A percentile compares a stretch with the other conserved stretches of the same genome.
These are phyloP conservation scores for Metschnikowia amazonensis DNA, from an alignment of 805 yeast genomes.

Conservation along the genomic window DNA sequence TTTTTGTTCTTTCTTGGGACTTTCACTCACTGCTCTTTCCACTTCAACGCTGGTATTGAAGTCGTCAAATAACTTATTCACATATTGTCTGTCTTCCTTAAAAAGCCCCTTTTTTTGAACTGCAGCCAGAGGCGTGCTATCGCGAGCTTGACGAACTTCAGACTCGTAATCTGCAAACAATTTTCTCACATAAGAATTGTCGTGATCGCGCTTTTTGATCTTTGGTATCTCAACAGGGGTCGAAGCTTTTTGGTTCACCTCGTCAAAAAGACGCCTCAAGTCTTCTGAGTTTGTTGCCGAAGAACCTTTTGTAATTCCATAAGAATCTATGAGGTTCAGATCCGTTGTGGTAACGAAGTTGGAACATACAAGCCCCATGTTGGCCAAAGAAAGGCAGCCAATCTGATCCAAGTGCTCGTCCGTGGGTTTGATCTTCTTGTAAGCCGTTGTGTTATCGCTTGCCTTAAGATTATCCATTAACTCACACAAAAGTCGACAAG, in stretches of 20 bases:
- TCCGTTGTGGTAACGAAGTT: slow-evolving; percentile 48
- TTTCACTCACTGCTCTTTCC: slow-evolving; percentile 7
- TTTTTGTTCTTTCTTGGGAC: slow-evolving; percentile 8
- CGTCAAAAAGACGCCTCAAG: slow-evolving; percentile 14
- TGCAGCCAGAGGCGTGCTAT: neutral
- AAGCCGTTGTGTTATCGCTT: slow-evolving; percentile 20
- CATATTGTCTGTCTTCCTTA: slow-evolving; percentile 25
- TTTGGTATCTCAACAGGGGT: slow-evolving; percentile 1
- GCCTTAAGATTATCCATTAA: slow-evolving; percentile 25
- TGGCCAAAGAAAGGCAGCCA: slow-evolving; percentile 41
- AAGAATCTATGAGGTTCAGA: slow-evolving; percentile 31
- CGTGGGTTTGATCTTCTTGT: slow-evolving; percentile 19
- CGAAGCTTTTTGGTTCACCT: slow-evolving; percentile 9
- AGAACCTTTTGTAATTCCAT: slow-evolving; percentile 13
- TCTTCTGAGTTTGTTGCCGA: neutral
- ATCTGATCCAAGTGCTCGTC: slow-evolving; percentile 20
- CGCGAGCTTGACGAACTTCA: neutral
- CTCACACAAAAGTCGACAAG: slow-evolving; percentile 41
- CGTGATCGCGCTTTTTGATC: slow-evolving; percentile 6
- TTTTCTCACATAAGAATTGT: slow-evolving; percentile 17
- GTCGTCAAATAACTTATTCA: slow-evolving; percentile 25
- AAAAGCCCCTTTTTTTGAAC: slow-evolving; percentile 9
- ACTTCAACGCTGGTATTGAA: slow-evolving; percentile 12
- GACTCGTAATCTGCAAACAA: slow-evolving; percentile 21
- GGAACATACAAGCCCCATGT: slow-evolving; percentile 49